A percentile compares a stretch with the other conserved stretches of the same genome.
Conservation (phyloP, 495 filamentous ascomycete species). For the Staphylotrichum longicolle region DNA sequence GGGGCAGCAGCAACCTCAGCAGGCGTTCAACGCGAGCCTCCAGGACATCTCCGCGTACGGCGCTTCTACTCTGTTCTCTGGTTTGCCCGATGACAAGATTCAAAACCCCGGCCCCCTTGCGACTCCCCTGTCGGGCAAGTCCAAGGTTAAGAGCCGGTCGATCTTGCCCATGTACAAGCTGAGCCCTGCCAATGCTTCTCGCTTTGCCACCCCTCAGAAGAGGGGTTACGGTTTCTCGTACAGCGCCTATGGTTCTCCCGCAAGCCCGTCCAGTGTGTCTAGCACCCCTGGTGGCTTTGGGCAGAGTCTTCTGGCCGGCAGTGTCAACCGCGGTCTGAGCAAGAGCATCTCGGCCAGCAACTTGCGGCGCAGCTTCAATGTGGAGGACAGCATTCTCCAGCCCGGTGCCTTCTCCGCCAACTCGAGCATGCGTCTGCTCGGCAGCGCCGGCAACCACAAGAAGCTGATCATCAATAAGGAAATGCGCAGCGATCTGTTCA, state of each 20-base stretch:
- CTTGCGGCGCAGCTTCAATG: slow-evolving; percentile 56
- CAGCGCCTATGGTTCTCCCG: slow-evolving; percentile 80
- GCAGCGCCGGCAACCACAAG: slow-evolving; percentile 69
- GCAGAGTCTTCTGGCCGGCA: slow-evolving; percentile 65
- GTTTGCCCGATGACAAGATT: slow-evolving; percentile 59
- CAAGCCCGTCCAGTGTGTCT: slow-evolving; percentile 62
- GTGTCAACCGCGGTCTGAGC: slow-evolving; percentile 51
- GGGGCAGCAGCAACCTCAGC: slow-evolving; percentile 47
- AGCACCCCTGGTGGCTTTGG: slow-evolving; percentile 66
- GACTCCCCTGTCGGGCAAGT: slow-evolving; percentile 72
- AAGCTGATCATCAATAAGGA: slow-evolving; percentile 86
- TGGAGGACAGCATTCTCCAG: slow-evolving; percentile 75
- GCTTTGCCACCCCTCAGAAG: slow-evolving; percentile 78
- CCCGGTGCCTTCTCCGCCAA: slow-evolving; percentile 81
- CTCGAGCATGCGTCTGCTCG: slow-evolving; percentile 55
- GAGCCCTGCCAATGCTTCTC: slow-evolving; percentile 72
- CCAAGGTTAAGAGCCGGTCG: slow-evolving; percentile 68
- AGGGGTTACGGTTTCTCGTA: slow-evolving; percentile 85
- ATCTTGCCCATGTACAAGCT: slow-evolving; percentile 85
- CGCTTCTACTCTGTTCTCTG: slow-evolving; percentile 72
- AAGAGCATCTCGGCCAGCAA: slow-evolving; percentile 65
- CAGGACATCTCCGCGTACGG: slow-evolving; percentile 79
- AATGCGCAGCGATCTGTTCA: slow-evolving; percentile 76
- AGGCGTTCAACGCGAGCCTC: slow-evolving; percentile 73
- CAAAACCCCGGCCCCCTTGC: slow-evolving; percentile 78